A percentile compares a stretch with the other conserved stretches of the same genome.
Conservation (phyloP, 2,329 filamentous ascomycete genomes). For the Fusarium sp. region DNA sequence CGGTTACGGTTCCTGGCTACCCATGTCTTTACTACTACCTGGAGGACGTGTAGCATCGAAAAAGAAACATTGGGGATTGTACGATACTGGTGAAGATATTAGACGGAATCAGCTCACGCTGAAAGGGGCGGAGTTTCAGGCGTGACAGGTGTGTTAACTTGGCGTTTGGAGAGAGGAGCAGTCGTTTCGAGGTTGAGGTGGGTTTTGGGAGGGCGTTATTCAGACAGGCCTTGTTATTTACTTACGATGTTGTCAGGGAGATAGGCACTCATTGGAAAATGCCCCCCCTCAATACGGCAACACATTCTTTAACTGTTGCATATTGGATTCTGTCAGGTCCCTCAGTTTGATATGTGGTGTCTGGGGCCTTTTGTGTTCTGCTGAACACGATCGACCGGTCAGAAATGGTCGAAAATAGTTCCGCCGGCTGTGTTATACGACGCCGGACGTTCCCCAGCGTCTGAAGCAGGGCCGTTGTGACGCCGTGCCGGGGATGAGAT, state of each 20-base stretch:
- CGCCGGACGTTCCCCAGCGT: background rate
- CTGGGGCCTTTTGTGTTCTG: background rate
- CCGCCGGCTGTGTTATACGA: background rate
- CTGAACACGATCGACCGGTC: background rate
- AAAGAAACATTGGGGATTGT: constrained; percentile 7
- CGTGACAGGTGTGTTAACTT: background rate
- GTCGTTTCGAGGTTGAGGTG: background rate
- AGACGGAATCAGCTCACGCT: constrained; percentile 29
- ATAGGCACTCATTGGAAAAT: background rate
- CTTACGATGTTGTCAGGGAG: background rate
- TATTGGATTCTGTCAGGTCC: background rate
- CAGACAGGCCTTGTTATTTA: background rate
- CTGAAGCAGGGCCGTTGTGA: constrained; percentile 16
- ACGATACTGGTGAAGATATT: constrained; percentile 7
- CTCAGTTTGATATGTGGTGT: background rate
- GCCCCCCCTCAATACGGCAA: background rate
- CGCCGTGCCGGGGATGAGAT: constrained; percentile 8
- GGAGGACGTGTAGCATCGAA: background rate
- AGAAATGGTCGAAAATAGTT: background rate
- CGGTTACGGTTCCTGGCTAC: constrained; percentile 22
- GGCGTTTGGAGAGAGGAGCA: background rate
- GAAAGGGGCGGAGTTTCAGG: background rate
- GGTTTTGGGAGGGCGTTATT: background rate
- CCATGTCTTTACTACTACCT: constrained; percentile 23
- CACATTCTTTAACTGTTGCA: background rate